Conservation (phyloP, 2,329 filamentous ascomycete genomes). For the Hymenoscyphus fructigenus region DNA sequence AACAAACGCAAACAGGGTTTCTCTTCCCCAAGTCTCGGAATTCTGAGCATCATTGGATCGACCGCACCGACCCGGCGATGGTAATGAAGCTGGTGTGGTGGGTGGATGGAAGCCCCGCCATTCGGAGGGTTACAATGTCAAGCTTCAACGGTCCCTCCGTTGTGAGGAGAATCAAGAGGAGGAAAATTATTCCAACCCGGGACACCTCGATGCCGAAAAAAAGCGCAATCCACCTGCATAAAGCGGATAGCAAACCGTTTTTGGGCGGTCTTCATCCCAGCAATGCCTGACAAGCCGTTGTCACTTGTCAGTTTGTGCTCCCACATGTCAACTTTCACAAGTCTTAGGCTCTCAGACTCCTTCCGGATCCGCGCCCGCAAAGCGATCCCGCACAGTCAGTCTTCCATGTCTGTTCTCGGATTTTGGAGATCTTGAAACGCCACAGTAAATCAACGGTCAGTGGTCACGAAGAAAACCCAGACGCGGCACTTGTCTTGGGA, state of each 20-base stretch:
- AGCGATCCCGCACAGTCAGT: not conserved
- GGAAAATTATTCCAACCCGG: not conserved
- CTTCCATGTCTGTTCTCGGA: conserved; percentile 3
- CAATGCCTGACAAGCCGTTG: not conserved
- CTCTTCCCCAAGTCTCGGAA: not conserved
- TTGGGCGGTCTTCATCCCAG: not conserved
- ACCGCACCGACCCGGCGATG: not conserved
- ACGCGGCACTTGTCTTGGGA: not conserved
- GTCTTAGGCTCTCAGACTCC: not conserved
- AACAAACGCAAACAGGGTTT: not conserved
- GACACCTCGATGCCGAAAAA: not conserved
- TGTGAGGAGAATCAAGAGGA: not conserved
- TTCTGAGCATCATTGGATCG: not conserved
- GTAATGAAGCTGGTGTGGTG: not conserved
- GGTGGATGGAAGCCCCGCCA: not conserved
- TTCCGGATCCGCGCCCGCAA: not conserved
- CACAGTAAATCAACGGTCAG: not conserved
- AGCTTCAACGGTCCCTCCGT: not conserved
- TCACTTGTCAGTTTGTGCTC: too few relatives aligned
- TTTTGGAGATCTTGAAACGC: not conserved
- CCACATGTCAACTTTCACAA: not conserved
- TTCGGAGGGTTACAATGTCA: conserved; percentile 1
- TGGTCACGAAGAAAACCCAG: not conserved
- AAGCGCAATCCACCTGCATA: not conserved
- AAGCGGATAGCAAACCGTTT: not conserved